Conservation (phyloP, 169 alveolate species). For the Plasmodium vinckei region DNA sequence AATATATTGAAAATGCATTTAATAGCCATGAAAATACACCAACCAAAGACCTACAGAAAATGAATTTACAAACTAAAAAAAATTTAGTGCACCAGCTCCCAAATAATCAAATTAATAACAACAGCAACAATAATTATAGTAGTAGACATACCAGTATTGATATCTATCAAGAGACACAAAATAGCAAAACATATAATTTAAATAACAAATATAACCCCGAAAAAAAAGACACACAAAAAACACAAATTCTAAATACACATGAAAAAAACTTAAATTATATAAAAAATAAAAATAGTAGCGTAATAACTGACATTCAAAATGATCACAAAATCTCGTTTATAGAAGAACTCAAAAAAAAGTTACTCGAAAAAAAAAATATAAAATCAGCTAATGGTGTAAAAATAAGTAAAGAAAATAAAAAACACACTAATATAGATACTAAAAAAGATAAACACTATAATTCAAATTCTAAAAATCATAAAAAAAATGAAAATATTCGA, state of each 20-base stretch:
- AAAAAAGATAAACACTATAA: neutral
- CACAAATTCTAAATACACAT: neutral
- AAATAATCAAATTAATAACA: neutral
- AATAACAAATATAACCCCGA: neutral
- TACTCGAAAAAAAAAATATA: conserved; percentile 1
- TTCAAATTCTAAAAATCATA: conserved; percentile 28
- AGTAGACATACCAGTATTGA: neutral
- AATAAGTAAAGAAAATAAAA: conserved; percentile 1
- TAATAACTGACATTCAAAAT: no score
- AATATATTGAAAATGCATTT: conserved; percentile 6
- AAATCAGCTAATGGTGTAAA: neutral
- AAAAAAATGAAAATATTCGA: neutral
- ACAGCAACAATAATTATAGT: neutral
- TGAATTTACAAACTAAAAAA: neutral
- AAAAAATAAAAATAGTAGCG: neutral
- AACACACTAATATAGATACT: neutral
- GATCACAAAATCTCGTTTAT: conserved; percentile 5
- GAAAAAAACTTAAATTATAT: neutral
- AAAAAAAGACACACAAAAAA: neutral
- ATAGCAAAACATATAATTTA: neutral
- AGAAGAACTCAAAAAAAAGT: conserved; percentile 28
- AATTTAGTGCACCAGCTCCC: neutral
- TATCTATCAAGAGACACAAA: neutral
- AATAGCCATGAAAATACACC: neutral
- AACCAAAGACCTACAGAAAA: neutral